Evolutionary conservation across 2,329 filamentous ascomycete genomes (phyloP).

Genomic region (Ascochyta koolunga): DNA sequence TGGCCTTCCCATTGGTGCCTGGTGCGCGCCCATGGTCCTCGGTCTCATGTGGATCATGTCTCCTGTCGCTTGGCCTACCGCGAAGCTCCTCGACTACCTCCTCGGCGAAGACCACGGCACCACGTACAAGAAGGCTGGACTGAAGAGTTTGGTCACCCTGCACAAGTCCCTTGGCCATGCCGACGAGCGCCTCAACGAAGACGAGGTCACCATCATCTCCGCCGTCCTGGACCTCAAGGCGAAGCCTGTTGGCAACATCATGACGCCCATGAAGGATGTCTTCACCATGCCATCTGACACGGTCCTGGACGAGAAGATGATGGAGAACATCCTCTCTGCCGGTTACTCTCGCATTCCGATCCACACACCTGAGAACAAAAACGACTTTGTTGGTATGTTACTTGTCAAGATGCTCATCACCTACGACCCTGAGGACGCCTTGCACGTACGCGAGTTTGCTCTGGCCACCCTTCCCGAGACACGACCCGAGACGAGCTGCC

Average conservation of each 20-base stretch:
- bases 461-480: conserved; percentile 95
- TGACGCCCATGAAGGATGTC: conserved; percentile 98
- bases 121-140: conserved; percentile 94
- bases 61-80: conserved; percentile 90
- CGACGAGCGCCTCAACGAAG: conserved; percentile 87
- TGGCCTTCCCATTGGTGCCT: conserved; percentile 91
- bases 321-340: conserved; percentile 90
- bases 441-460: conserved; percentile 85
- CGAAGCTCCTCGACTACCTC: conserved; percentile 91
- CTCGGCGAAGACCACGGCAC: conserved; percentile 95
- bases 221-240: conserved; percentile 95
- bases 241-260: conserved; percentile 92
- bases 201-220: conserved; percentile 98
- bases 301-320: conserved; percentile 88
- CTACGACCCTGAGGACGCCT: conserved; percentile 93
- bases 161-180: conserved; percentile 89
- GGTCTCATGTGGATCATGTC: conserved; percentile 90
- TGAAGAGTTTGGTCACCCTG: conserved; percentile 94
- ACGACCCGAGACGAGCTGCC: conserved; percentile 89
- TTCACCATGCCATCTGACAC: conserved; percentile 97
- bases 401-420: conserved; percentile 98
- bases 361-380: conserved; percentile 79
- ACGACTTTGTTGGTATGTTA: conserved; percentile 96
- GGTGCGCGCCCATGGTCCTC: conserved; percentile 87
- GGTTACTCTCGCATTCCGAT: conserved; percentile 97